phyloP scores from a whole-genome alignment of 768 basidiomycete genomes.

The Leccinum incarnatum region DNA sequence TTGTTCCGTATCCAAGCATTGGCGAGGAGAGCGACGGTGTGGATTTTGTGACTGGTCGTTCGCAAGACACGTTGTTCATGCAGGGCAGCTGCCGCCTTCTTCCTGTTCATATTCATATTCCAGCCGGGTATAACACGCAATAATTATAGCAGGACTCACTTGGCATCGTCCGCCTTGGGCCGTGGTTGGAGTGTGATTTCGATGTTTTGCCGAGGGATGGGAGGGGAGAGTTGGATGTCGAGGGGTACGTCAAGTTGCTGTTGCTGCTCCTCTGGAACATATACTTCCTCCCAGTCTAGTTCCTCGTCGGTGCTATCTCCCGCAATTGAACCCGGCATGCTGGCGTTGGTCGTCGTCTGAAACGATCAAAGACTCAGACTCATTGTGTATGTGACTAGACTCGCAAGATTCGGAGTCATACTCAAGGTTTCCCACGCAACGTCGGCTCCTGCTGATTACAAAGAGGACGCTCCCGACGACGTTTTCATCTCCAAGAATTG shows the following conservation, averaged over 20 bases:
- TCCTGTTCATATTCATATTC: conserved; percentile 41
- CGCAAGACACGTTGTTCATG: conserved; percentile 71
- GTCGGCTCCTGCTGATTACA: no score
- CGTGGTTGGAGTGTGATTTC: conserved; percentile 69
- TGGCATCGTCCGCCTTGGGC: conserved; percentile 37
- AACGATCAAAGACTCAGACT: conserved; percentile 3
- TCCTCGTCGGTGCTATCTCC: conserved; percentile 56
- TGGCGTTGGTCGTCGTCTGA: conserved; percentile 5
- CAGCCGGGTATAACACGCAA: conserved; percentile 14
- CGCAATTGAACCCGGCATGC: conserved; percentile 18
- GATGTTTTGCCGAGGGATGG: conserved; percentile 46
- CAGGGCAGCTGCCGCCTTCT: conserved; percentile 39
- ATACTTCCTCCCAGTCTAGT: conserved; percentile 79
- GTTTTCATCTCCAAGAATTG: no score
- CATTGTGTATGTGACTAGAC: conserved; percentile 14
- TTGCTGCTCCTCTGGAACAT: conserved; percentile 42
- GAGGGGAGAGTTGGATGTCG: conserved; percentile 25
- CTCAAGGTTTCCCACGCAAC: no score
- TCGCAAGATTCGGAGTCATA: conserved; percentile 13
- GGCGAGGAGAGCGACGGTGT: conserved; percentile 76
- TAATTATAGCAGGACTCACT: conserved; percentile 37
- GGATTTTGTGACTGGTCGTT: conserved; percentile 84
- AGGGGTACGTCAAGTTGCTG: conserved; percentile 16
- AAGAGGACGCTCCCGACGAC: no score
- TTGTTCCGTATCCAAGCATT: conserved; percentile 74